Conservation (phyloP, 2,329 filamentous ascomycete genomes). For the Talaromyces albobiverticillius region DNA sequence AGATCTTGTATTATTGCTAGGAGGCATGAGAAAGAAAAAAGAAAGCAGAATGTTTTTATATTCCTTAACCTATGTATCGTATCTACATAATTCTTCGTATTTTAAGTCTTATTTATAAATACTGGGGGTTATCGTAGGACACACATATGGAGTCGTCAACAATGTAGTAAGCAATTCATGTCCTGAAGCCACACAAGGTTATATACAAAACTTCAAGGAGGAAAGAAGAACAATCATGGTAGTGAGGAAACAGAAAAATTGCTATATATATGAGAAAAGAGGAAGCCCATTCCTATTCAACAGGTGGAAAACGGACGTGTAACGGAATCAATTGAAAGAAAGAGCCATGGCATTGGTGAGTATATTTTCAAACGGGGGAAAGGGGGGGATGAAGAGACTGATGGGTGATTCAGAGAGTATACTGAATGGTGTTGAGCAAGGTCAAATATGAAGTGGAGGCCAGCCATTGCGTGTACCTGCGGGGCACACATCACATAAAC, state of each 20-base stretch:
- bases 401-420: not conserved
- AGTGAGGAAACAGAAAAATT: not conserved
- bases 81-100: no score
- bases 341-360: not conserved
- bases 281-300: not conserved
- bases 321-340: not conserved
- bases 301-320: not conserved
- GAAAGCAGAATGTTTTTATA: not conserved
- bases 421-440: not conserved
- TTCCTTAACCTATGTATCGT: not conserved
- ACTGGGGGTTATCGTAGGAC: no score
- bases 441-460: not conserved
- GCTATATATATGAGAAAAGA: not conserved
- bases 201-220: not conserved
- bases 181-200: not conserved
- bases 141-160: not conserved
- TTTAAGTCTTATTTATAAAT: not conserved
- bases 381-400: not conserved
- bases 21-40: not conserved
- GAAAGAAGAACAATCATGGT: not conserved
- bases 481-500: not conserved
- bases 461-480: not conserved
- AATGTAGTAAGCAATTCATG: not conserved
- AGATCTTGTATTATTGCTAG: constrained; percentile 17
- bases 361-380: not conserved